Percentiles rank a stretch among this genome's conserved stretches.
Conservation (phyloP, 2,329 filamentous ascomycete genomes). For the Elsinoe batatas region DNA sequence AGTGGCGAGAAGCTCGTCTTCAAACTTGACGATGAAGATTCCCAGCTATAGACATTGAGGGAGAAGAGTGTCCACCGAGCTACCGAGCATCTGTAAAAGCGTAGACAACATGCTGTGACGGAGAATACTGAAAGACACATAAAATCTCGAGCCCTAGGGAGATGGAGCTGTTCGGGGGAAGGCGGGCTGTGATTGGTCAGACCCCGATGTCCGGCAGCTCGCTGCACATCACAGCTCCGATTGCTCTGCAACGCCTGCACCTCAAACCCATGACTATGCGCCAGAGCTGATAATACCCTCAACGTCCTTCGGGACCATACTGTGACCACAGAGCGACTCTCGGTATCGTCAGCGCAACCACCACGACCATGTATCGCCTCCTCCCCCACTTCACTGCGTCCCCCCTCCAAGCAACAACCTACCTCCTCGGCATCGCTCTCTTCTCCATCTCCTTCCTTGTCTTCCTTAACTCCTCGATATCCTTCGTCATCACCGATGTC, state of each 20-base stretch:
- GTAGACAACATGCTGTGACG: not conserved
- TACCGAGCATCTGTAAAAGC: too few species aligned
- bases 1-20: slow-evolving; percentile 38
- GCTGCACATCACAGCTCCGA: too few species aligned
- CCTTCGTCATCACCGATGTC: slow-evolving; percentile 75
- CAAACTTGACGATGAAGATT: slow-evolving; percentile 24
- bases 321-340: not conserved
- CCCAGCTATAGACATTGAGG: not conserved
- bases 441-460: slow-evolving; percentile 86
- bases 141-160: not conserved
- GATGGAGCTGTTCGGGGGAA: too few species aligned
- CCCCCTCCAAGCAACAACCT: slow-evolving; percentile 52
- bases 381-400: slow-evolving; percentile 43
- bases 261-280: not conserved
- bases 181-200: too few species aligned
- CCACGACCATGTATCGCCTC: slow-evolving; percentile 20
- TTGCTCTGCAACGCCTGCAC: not conserved
- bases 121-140: too few species aligned
- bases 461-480: slow-evolving; percentile 75
- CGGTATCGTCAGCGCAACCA: not conserved
- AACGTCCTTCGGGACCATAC: not conserved
- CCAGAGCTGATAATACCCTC: not conserved
- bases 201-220: not conserved
- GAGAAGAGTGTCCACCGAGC: too few species aligned
- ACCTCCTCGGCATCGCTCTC: slow-evolving; percentile 71